These are phyloP conservation scores for Oryza meridionalis DNA, from an alignment of 176 grass and related monocot species.

Conservation along the genomic window DNA sequence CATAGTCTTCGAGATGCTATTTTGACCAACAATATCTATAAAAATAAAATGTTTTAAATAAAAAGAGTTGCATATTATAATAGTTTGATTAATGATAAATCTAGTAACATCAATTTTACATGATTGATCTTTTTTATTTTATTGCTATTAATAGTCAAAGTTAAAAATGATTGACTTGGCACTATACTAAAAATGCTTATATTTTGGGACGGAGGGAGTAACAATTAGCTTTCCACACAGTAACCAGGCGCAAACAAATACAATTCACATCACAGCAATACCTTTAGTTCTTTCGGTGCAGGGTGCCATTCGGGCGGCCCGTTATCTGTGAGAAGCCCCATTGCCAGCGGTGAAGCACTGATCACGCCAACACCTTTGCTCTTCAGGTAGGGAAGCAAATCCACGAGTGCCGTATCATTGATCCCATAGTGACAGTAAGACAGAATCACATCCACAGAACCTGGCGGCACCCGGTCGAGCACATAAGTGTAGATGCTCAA, in stretches of 20 bases:
- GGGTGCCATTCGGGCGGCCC: slow-evolving; percentile 91
- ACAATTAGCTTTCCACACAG: background rate
- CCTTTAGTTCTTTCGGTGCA: slow-evolving; percentile 75
- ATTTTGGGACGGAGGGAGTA: too few relatives aligned
- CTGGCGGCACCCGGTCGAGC: slow-evolving; percentile 62
- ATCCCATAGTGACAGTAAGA: slow-evolving; percentile 94
- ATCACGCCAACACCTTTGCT: slow-evolving; percentile 87
- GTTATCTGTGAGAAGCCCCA: slow-evolving; percentile 87
- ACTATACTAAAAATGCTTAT: too few relatives aligned
- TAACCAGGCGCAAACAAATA: background rate
- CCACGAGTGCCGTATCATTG: slow-evolving; percentile 65
- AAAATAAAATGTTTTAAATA: too few relatives aligned
- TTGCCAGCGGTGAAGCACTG: slow-evolving; percentile 76
- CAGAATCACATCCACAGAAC: slow-evolving; percentile 78
- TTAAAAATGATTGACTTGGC: too few relatives aligned
- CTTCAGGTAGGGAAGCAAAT: slow-evolving; percentile 86
- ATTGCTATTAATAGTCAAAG: too few relatives aligned
- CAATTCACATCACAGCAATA: slow-evolving; percentile 1
- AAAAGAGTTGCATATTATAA: too few relatives aligned
- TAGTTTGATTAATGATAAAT: too few relatives aligned
- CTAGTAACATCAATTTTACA: too few relatives aligned
- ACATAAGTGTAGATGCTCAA: slow-evolving; percentile 66
- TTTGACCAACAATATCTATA: too few relatives aligned
- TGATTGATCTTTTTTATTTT: too few relatives aligned
- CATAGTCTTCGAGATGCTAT: too few relatives aligned